These are phyloP conservation scores for Garcia nutans DNA, from an alignment of 345 rosid genomes.

Conservation along the genomic window DNA sequence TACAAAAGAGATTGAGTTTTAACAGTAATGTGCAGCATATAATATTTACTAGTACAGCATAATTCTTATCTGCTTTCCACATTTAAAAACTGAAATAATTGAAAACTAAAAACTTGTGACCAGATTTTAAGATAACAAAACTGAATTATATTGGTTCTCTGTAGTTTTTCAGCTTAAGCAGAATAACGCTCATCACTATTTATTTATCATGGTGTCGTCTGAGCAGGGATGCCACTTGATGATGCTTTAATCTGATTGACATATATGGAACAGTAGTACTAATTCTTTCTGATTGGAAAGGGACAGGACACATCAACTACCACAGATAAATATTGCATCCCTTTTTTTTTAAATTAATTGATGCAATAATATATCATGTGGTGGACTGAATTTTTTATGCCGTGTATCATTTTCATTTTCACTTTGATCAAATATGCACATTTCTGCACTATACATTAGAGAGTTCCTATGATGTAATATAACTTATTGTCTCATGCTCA, in stretches of 20 bases:
- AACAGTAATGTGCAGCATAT: too few relatives aligned
- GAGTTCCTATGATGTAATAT: neutral
- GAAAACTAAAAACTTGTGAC: too few relatives aligned
- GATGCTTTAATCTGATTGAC: neutral
- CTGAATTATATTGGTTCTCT: too few relatives aligned
- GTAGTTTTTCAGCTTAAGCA: too few relatives aligned
- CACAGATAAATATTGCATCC: neutral
- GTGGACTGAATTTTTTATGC: neutral
- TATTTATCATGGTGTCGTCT: neutral
- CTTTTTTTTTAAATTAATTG: neutral
- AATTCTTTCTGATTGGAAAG: neutral
- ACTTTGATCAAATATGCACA: neutral
- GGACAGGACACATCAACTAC: neutral
- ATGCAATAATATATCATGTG: neutral
- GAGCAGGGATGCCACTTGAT: neutral
- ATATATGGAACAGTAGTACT: neutral
- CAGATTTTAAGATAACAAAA: too few relatives aligned
- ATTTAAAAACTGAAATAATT: too few relatives aligned
- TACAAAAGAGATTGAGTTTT: too few relatives aligned
- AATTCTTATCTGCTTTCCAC: too few relatives aligned
- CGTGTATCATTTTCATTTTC: neutral
- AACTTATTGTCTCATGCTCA: constrained; percentile 15
- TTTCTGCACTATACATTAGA: neutral
- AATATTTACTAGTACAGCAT: too few relatives aligned
- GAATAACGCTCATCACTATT: too few relatives aligned